A percentile compares a stretch with the other conserved stretches of the same genome.
phyloP scores from a whole-genome alignment of 176 grass and related monocot genomes.

The Lolium perenne region DNA sequence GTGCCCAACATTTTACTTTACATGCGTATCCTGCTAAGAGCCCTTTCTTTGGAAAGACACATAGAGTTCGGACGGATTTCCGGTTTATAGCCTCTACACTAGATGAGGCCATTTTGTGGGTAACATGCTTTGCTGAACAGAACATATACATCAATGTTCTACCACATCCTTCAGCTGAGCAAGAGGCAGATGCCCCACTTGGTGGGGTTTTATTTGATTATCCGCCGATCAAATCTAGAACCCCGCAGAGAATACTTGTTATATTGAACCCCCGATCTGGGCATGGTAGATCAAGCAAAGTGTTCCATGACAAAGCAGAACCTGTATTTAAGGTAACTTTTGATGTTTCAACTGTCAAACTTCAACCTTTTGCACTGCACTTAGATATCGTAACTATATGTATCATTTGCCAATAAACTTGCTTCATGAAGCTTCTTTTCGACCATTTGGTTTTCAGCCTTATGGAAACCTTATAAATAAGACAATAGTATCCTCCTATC shows the following conservation, averaged over 20 bases:
- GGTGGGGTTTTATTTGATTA: slow-evolving; percentile 71
- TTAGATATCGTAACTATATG: slow-evolving; percentile 7
- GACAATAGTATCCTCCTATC: neutral
- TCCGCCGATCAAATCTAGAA: slow-evolving; percentile 83
- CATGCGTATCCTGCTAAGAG: slow-evolving; percentile 83
- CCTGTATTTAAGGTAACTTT: slow-evolving; percentile 93
- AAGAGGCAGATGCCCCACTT: slow-evolving; percentile 55
- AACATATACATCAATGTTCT: slow-evolving; percentile 76
- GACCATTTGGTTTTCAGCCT: neutral
- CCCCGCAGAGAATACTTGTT: slow-evolving; percentile 79
- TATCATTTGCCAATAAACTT: slow-evolving; percentile 20
- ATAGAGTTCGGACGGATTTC: slow-evolving; percentile 74
- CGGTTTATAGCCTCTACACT: slow-evolving; percentile 77
- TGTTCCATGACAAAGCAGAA: slow-evolving; percentile 92
- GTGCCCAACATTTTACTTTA: slow-evolving; percentile 71
- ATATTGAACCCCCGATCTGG: slow-evolving; percentile 98
- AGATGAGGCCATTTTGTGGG: slow-evolving; percentile 80
- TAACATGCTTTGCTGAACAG: slow-evolving; percentile 90
- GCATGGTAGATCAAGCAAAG: slow-evolving; percentile 90
- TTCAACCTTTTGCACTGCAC: neutral
- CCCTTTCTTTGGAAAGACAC: slow-evolving; percentile 71
- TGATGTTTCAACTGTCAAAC: slow-evolving; percentile 12
- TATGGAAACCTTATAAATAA: slow-evolving; percentile 13
- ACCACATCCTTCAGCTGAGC: slow-evolving; percentile 60
- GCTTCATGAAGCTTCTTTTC: slow-evolving; percentile 18